Evolutionary conservation across 2,329 filamentous ascomycete genomes (phyloP).

Genomic region (Sclerotinia borealis): DNA sequence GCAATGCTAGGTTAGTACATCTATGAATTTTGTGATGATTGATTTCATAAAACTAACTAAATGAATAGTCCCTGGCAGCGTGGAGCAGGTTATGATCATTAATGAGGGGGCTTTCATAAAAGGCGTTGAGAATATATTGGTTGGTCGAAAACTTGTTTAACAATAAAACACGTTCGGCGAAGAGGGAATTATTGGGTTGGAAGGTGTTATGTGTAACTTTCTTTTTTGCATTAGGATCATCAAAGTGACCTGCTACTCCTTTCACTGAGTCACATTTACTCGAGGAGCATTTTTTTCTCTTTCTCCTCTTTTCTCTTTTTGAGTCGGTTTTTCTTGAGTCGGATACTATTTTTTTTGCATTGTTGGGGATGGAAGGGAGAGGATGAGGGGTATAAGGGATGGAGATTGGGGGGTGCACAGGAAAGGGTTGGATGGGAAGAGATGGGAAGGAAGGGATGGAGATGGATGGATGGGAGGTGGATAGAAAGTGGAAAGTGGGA

Average conservation of each 20-base stretch:
- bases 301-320: background rate
- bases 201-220: slow-evolving; percentile 29
- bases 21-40: background rate
- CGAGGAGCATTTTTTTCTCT: background rate
- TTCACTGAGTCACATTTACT: background rate
- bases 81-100: slow-evolving; percentile 50
- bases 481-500: background rate
- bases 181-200: background rate
- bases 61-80: slow-evolving; percentile 47
- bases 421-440: too few species aligned
- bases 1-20: slow-evolving; percentile 41
- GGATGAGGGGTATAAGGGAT: background rate
- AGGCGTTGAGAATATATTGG: slow-evolving; percentile 23
- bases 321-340: background rate
- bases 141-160: slow-evolving; percentile 17
- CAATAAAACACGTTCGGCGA: background rate
- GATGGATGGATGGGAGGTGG: background rate
- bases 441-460: background rate
- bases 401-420: background rate
- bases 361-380: background rate
- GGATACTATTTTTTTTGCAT: background rate
- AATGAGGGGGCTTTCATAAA: slow-evolving; percentile 29
- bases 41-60: slow-evolving; percentile 22
- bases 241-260: background rate
- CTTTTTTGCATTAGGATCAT: slow-evolving; percentile 2